Percentiles rank a stretch among this genome's conserved stretches.
Evolutionary conservation across 148 eudicot species (phyloP).

Genomic region (Rhododendron simsii): DNA sequence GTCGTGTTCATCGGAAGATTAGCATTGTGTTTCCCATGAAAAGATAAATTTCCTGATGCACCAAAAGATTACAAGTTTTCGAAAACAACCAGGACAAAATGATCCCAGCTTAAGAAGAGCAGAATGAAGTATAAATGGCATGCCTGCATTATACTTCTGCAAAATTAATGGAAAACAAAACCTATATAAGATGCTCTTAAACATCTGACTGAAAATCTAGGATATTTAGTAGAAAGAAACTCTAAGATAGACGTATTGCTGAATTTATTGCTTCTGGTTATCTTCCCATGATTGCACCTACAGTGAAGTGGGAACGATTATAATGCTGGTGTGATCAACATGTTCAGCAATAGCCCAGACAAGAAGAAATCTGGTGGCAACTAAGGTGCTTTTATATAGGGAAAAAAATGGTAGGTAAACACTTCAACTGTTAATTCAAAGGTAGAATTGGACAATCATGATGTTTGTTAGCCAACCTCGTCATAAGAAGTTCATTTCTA

Average conservation of each 20-base stretch:
- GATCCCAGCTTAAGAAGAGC: background rate
- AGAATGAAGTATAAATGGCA: background rate
- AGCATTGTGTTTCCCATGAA: background rate
- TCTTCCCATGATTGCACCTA: background rate
- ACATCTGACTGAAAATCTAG: background rate
- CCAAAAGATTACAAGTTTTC: background rate
- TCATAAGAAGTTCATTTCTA: background rate
- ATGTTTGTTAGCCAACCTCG: background rate
- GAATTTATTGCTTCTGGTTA: background rate
- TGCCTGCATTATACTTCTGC: background rate
- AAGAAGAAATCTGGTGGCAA: background rate
- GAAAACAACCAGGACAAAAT: background rate
- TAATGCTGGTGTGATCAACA: background rate
- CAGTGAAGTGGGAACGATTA: background rate
- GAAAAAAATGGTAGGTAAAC: background rate
- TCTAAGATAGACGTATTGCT: background rate
- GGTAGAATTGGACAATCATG: background rate
- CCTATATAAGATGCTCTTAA: background rate
- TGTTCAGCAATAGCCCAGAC: background rate
- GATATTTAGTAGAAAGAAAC: background rate
- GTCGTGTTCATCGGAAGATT: background rate
- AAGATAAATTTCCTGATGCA: background rate
- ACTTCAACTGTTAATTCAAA: background rate
- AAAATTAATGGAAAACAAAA: background rate
- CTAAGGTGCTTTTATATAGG: background rate